A percentile compares a stretch with the other conserved stretches of the same genome.
Evolutionary conservation across 805 yeast species (phyloP).

Genomic region (Dipodascus albidus): DNA sequence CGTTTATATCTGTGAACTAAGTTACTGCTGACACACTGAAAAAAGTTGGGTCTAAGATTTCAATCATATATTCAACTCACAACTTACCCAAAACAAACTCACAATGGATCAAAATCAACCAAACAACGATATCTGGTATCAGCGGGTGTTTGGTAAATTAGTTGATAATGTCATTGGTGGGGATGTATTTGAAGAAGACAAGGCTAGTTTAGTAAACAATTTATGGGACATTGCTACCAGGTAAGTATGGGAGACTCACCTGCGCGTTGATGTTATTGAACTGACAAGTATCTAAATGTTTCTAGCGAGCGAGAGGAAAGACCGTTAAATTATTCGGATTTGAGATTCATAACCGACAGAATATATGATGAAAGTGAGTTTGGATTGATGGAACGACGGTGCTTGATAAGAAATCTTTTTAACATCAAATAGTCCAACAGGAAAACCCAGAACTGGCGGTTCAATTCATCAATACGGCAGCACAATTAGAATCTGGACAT

Average conservation of each 20-base stretch:
- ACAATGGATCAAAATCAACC: not conserved
- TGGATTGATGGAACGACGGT: too few relatives aligned
- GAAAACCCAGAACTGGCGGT: not conserved
- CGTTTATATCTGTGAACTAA: too few relatives aligned
- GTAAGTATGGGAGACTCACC: not conserved
- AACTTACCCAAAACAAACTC: not conserved
- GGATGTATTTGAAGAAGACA: not conserved
- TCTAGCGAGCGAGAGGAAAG: not conserved
- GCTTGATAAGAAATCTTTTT: not conserved
- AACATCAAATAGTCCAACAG: not conserved
- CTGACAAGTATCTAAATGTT: too few relatives aligned
- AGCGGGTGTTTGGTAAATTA: not conserved
- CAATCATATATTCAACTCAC: too few relatives aligned
- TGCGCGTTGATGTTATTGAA: too few relatives aligned
- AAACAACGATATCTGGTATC: not conserved
- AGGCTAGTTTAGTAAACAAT: not conserved
- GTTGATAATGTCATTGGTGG: not conserved
- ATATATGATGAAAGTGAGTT: slow-evolving; percentile 1
- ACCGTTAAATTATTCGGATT: not conserved
- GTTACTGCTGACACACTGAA: too few relatives aligned
- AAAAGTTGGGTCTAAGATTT: too few relatives aligned
- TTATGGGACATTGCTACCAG: not conserved
- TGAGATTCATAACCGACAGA: not conserved
- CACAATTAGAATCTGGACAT: not conserved
- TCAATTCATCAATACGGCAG: not conserved